Percentiles rank a stretch among this genome's conserved stretches.
phyloP scores from a whole-genome alignment of 1,139 yeast genomes.

The Geotrichum macrosporum region DNA sequence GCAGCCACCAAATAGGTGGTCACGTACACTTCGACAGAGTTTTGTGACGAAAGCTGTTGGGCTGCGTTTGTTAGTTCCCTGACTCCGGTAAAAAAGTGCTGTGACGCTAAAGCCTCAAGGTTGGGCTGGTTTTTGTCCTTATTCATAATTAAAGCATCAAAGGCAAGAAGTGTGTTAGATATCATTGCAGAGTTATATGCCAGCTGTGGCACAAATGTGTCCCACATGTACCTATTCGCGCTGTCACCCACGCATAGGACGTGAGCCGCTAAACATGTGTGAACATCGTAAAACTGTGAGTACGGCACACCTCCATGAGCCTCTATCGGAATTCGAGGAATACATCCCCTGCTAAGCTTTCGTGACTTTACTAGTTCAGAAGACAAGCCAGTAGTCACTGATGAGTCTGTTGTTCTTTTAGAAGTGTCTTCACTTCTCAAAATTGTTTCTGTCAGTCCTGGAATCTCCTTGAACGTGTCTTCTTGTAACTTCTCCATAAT shows the following conservation, averaged over 20 bases:
- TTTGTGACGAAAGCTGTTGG: conserved; percentile 1
- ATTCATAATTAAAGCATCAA: conserved; percentile 11
- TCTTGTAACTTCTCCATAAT: too few species aligned
- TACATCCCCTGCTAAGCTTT: conserved; percentile 1
- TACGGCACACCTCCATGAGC: conserved; percentile 11
- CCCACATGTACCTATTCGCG: conserved; percentile 7
- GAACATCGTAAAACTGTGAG: conserved; percentile 7
- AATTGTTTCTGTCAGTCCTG: too few species aligned
- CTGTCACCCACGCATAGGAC: conserved; percentile 10
- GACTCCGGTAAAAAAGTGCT: conserved; percentile 6
- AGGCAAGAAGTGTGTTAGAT: conserved; percentile 14
- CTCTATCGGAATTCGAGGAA: neutral
- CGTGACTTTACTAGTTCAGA: neutral
- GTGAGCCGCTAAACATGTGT: conserved; percentile 4
- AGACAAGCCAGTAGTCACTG: neutral
- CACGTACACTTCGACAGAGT: conserved; percentile 11
- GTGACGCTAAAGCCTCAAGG: conserved; percentile 10
- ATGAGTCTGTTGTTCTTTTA: too few species aligned
- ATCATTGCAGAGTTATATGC: conserved; percentile 15
- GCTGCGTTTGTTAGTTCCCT: conserved; percentile 10
- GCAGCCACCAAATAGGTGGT: conserved; percentile 11
- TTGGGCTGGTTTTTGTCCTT: conserved; percentile 1
- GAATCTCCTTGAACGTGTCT: too few species aligned
- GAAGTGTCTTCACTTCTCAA: too few species aligned
- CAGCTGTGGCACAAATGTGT: conserved; percentile 12